phyloP scores from a whole-genome alignment of 2,329 filamentous ascomycete genomes.

The Ophiosphaerella narmari region DNA sequence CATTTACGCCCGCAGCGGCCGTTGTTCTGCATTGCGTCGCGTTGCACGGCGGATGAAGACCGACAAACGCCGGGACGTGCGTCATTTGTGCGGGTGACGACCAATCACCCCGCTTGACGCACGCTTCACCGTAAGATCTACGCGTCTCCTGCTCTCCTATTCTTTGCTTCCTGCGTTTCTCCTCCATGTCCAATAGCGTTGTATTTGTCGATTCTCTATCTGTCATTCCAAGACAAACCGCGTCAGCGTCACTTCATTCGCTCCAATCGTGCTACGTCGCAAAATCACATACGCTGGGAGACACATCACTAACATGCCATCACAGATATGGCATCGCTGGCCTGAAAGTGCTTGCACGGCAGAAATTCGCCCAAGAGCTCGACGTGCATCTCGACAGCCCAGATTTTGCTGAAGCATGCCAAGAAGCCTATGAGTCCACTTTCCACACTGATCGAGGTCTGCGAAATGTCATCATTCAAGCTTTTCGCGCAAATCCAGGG shows the following conservation, averaged over 20 bases:
- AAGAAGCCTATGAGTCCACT: conserved; percentile 55
- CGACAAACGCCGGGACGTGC: conserved; percentile 38
- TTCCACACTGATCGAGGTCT: conserved; percentile 56
- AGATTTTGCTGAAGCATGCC: conserved; percentile 54
- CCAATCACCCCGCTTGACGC: conserved; percentile 28
- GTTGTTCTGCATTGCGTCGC: conserved; percentile 17
- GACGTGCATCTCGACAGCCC: conserved; percentile 50
- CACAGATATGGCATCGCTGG: conserved; percentile 53
- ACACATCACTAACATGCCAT: conserved; percentile 27
- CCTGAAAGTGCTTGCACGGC: conserved; percentile 52
- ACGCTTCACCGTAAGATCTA: conserved; percentile 13
- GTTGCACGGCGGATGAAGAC: conserved; percentile 26
- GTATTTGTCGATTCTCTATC: conserved; percentile 5
- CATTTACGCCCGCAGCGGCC: conserved; percentile 10
- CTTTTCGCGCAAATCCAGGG: conserved; percentile 53
- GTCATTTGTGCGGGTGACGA: conserved; percentile 23
- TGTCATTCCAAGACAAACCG: conserved; percentile 20
- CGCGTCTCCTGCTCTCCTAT: conserved; percentile 1
- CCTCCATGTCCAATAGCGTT: conserved; percentile 22
- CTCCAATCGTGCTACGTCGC: conserved; percentile 9
- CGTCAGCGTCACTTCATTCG: conserved; percentile 21
- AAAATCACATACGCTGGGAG: conserved; percentile 6
- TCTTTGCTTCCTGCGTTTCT: conserved; percentile 10
- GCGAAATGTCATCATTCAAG: conserved; percentile 53
- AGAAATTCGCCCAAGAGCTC: conserved; percentile 53